Conservation (phyloP, 495 filamentous ascomycete genomes). For the Hypoxylon lenormandii region DNA sequence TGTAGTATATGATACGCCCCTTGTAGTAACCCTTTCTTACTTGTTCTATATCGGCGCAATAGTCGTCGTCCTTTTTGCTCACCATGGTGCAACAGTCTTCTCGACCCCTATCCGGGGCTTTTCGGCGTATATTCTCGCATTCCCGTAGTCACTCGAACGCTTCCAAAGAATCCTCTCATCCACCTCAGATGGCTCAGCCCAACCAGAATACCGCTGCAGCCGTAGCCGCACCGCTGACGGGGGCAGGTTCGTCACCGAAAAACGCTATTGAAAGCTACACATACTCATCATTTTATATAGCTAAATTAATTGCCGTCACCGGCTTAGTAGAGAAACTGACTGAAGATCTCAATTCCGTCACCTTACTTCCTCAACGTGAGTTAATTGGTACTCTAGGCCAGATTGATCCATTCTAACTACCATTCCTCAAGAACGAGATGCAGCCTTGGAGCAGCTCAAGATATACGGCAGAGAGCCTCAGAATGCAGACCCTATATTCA, state of each 20-base stretch:
- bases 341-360: slow-evolving; percentile 67
- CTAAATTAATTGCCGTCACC: slow-evolving; percentile 73
- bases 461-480: slow-evolving; percentile 77
- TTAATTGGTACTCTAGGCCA: slow-evolving; percentile 11
- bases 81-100: slow-evolving; percentile 36
- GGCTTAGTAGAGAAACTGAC: slow-evolving; percentile 69
- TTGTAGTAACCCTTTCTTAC: neutral
- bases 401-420: slow-evolving; percentile 22
- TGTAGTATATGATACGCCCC: slow-evolving; percentile 9
- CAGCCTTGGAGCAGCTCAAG: slow-evolving; percentile 78
- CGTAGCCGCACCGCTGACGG: slow-evolving; percentile 36
- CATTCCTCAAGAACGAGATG: slow-evolving; percentile 67
- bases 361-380: slow-evolving; percentile 69
- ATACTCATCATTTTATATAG: slow-evolving; percentile 55
- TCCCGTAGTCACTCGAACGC: slow-evolving; percentile 11
- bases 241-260: slow-evolving; percentile 40
- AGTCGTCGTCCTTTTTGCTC: slow-evolving; percentile 17
- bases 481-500: slow-evolving; percentile 83
- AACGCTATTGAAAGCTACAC: neutral
- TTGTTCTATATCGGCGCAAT: neutral
- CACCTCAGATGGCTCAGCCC: slow-evolving; percentile 38
- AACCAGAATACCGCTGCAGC: slow-evolving; percentile 33
- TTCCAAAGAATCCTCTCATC: neutral
- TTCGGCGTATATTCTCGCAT: slow-evolving; percentile 35
- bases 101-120: slow-evolving; percentile 7